Evolutionary conservation across 345 rosid genomes (phyloP).

Genomic region (Barbarea vulgaris): DNA sequence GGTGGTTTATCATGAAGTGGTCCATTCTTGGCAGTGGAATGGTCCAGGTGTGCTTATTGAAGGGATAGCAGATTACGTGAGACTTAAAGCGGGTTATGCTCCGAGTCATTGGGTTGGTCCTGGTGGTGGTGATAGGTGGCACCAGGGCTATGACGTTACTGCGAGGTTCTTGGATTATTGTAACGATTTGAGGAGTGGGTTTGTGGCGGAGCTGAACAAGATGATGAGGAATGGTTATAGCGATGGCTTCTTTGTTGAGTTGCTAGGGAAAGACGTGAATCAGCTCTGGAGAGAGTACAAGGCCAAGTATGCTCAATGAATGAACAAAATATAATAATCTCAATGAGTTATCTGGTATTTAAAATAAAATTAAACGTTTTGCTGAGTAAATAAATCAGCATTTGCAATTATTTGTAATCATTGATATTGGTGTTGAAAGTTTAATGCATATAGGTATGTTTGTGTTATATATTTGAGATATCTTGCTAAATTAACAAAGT

Average conservation of each 20-base stretch:
- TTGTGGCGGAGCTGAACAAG: slow-evolving; percentile 66
- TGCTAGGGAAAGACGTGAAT: slow-evolving; percentile 60
- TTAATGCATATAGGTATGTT: neutral
- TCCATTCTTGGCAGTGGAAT: slow-evolving; percentile 74
- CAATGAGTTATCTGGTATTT: too few species aligned
- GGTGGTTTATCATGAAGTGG: slow-evolving; percentile 69
- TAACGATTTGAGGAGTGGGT: slow-evolving; percentile 52
- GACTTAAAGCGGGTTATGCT: slow-evolving; percentile 53
- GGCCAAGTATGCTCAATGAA: slow-evolving; percentile 52
- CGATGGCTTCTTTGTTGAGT: slow-evolving; percentile 49
- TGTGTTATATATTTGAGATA: too few species aligned
- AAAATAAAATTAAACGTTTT: neutral
- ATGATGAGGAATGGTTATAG: slow-evolving; percentile 62
- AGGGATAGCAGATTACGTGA: slow-evolving; percentile 72
- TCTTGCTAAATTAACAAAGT: too few species aligned
- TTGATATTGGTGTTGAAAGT: neutral
- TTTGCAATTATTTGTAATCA: too few species aligned
- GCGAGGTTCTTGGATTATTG: slow-evolving; percentile 70
- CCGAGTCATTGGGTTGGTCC: slow-evolving; percentile 66
- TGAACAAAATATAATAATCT: too few species aligned
- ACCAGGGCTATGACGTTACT: slow-evolving; percentile 69
- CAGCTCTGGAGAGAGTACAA: slow-evolving; percentile 73
- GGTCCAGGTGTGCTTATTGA: slow-evolving; percentile 60
- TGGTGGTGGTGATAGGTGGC: slow-evolving; percentile 64
- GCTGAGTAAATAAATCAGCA: too few species aligned